Base-by-base conservation (phyloP, 2,329 filamentous ascomycete species). In the Colletotrichum sp. region DNA sequence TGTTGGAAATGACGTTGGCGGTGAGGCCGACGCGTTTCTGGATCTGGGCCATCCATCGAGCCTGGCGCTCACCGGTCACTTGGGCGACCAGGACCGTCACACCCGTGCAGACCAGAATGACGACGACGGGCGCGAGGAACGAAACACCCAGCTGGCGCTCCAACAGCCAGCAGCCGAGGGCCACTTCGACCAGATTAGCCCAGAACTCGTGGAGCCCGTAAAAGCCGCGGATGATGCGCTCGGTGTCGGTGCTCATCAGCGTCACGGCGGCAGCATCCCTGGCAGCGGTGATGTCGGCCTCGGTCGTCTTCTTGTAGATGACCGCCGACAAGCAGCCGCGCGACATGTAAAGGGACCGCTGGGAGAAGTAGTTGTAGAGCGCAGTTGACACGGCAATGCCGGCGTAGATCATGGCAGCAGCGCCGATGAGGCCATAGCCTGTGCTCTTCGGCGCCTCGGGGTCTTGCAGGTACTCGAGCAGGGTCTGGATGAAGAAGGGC, bases 401-500 rank as follows among this genome's bases (percentile, higher is more conserved):
- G 0, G 77, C 57, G 59, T 82, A 83, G 9, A 82, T 79, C 16
- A 83, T 65, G 3, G 78, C 24, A 21, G 78, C 78, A 8, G 81
- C 81, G 6, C 81, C 82, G 29, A 83, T 83, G 18, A 83, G 72
- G 0, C 82, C 82, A 54, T 83, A 83, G 2, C 81, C 79, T 9
- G 55, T 43, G 6, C 69, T 78, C 75, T 75, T 74, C 7, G 78
- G 67, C 18, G 78, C 58, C 6, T 78, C 74, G 29, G 80, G 73
- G 34, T 78, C 33, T 16, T 80, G 74, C 6, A 85, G 76, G 54
- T 84, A 83, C 3, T 76, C 70, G 1, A 87, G 77, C 0, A 84
- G 79, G 1, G 80, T 77, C 16, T 84, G 78, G 67, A 87, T 84
- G 43, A 87, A 82, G 29, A 87, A 84, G 0, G 86, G 85, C 59